These are phyloP conservation scores for Epichloe aotearoae DNA, from an alignment of 2,329 filamentous ascomycete species.

Conservation along the genomic window DNA sequence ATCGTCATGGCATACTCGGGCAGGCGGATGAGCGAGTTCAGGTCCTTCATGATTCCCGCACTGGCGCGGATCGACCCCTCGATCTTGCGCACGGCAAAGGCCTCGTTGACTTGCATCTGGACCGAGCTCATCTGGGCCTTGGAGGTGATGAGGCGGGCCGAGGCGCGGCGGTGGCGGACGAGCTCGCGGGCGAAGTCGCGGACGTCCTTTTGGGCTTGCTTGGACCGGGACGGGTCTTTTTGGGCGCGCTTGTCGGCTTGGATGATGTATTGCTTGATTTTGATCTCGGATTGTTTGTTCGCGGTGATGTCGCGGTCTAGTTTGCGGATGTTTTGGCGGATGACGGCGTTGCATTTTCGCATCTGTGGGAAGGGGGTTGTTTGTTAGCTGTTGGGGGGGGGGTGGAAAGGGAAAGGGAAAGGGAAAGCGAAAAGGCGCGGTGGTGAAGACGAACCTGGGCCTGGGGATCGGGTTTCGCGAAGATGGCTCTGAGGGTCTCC, in stretches of 20 bases:
- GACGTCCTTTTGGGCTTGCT: slow-evolving; percentile 70
- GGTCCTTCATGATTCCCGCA: slow-evolving; percentile 93
- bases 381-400: background rate
- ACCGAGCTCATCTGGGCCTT: slow-evolving; percentile 89
- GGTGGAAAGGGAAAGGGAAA: slow-evolving; percentile 2
- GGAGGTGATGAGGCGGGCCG: slow-evolving; percentile 61
- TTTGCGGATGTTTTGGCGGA: slow-evolving; percentile 82
- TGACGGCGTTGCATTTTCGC: slow-evolving; percentile 85
- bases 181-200: slow-evolving; percentile 83
- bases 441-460: slow-evolving; percentile 52
- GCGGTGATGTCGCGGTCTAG: slow-evolving; percentile 83
- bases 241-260: slow-evolving; percentile 70
- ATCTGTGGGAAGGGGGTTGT: slow-evolving; percentile 40
- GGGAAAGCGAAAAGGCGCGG: slow-evolving; percentile 9
- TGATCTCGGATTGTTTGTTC: slow-evolving; percentile 66
- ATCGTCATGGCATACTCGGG: slow-evolving; percentile 83
- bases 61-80: slow-evolving; percentile 79
- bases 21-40: slow-evolving; percentile 72
- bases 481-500: slow-evolving; percentile 77
- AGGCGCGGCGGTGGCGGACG: slow-evolving; percentile 66
- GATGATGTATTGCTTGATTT: slow-evolving; percentile 75
- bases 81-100: slow-evolving; percentile 90
- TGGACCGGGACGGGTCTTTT: slow-evolving; percentile 62
- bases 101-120: slow-evolving; percentile 95
- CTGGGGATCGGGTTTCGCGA: slow-evolving; percentile 86